Base-by-base conservation (phyloP, 1,284 basidiomycete genomes). In the Cryptococcus maquisensis region DNA sequence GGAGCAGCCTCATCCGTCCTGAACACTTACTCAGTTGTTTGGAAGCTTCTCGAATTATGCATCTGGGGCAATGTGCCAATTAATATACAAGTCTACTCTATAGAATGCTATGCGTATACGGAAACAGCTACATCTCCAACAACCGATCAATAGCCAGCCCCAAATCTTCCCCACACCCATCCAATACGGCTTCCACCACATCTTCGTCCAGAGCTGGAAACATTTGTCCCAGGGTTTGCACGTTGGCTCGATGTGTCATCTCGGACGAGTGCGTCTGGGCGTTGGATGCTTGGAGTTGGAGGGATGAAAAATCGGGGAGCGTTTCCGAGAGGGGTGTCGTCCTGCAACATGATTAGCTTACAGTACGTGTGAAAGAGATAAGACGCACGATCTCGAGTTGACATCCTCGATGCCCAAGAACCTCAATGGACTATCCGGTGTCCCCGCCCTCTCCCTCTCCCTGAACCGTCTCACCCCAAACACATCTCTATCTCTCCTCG, bases 101-200 rank as follows among this genome's bases (percentile, higher is more conserved):
- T 38, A 38, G 37, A 38, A 13, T 40, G 39, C 39, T 40, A 18
- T 40, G 21, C 39, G n/a, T 4, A 21, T 16, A 40, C 16, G 21
- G 39, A 9, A 6, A 16, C 6, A 6, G 15, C 48, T 58, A 64
- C 62, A 64, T 64, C 39, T 64, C 68, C 56, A 70, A 54, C 40
- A 68, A 63, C 49, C 68, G 52, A 73, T 95, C 92, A 64, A 95
- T 93, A 68, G 90, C 91, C 79, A 83, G 83, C 51, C 90, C 92
- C 55, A 95, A 70, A 76, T 96, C 90, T 24, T 88, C 88, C n/a
- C 83, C 83, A 64, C 90, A 90, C 39, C 87, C 87, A 67, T 94
- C 87, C 53, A 96, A 76, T 36, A 96, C 90, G 81, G 83, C 86
- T 61, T 91, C 88, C 47, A 90, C 80, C 36, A 95, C 82, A 73